Base-by-base conservation (phyloP, 805 yeast species). In the Candida hungchunana region DNA sequence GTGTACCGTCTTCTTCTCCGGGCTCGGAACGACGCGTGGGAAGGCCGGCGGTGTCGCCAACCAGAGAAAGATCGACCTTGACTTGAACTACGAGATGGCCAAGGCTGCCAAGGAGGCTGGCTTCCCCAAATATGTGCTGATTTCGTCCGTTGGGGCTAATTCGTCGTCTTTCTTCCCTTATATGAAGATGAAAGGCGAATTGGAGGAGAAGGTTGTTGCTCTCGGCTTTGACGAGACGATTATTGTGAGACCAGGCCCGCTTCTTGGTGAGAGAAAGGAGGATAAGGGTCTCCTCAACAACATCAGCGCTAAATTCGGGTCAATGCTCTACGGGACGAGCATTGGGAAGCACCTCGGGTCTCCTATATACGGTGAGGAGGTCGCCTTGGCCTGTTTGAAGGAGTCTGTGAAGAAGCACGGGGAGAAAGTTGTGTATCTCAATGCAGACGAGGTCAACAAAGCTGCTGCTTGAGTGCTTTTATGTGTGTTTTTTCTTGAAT, bases 1-100 rank as follows among this genome's bases (percentile, higher is more conserved):
- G 3, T 32, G 67, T 9, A 66, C 71, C 19, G 62, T 64, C 4
- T 64, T 80, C 37, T 73, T 82, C 45, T 74, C 85, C 2, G 77
- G 79, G 0, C 71, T 88, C 46, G 95, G 89, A 6, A 82, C 95
- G 6, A 85, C 94, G 1, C 69, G 73, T 34, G 79, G 72, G 3
- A 68, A 61, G 20, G 95, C 87, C 5, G 95, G 95, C 13, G 69
- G 82, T 1, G 62, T 77, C n/a, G 84, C 73, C 17, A 71, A 75
- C 18, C 93, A 84, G 60, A 67, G 71, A 46, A 67, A 69, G 48
- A 77, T 88, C 47, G 96, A 88, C 52, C 74, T 79, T 47, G 95
- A 83, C 37, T 64, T 81, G 48, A 86, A 85, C 52, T 55, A 73
- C 26, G 75, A 68, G 26, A 62, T 81, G 24, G 94, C 95, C 5